Evolutionary conservation across 192 early-diverging fungal genomes (phyloP).

Genomic region (Mortierella alpina): DNA sequence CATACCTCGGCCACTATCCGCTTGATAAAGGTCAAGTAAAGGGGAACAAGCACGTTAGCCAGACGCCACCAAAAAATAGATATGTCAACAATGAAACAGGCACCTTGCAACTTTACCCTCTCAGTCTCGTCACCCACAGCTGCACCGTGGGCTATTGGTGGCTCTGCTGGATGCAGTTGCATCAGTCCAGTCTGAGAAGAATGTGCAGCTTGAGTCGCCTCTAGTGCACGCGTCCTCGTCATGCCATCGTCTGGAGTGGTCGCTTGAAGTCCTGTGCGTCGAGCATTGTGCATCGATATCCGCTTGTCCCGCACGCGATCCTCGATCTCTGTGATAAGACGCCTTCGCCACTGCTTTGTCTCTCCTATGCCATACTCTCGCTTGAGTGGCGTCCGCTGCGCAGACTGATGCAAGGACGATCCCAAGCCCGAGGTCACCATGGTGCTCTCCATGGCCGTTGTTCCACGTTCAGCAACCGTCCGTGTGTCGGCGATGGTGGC

Average conservation of each 20-base stretch:
- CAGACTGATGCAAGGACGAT: neutral
- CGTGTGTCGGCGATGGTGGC: neutral
- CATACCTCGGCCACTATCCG: conserved; percentile 42
- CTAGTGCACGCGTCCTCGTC: neutral
- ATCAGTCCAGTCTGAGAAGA: too few relatives aligned
- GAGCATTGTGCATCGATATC: conserved; percentile 31
- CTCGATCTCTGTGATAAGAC: conserved; percentile 34
- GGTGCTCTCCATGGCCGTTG: neutral
- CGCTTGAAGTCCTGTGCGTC: conserved; percentile 8
- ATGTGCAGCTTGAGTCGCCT: neutral
- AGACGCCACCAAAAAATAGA: neutral
- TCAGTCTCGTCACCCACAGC: conserved; percentile 27
- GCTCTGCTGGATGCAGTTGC: too few relatives aligned
- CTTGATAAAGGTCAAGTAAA: neutral
- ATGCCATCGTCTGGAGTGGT: neutral
- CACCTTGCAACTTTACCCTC: conserved; percentile 9
- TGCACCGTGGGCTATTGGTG: neutral
- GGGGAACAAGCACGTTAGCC: neutral
- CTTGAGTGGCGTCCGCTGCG: conserved; percentile 19
- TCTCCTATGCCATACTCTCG: conserved; percentile 26
- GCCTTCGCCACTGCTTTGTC: conserved; percentile 39
- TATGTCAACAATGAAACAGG: neutral
- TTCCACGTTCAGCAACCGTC: neutral
- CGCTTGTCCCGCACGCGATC: conserved; percentile 38
- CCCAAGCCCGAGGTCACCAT: neutral